A percentile compares a stretch with the other conserved stretches of the same genome.
Evolutionary conservation across 306 rosid species (phyloP).

Genomic region (Begonia fuchsioides): DNA sequence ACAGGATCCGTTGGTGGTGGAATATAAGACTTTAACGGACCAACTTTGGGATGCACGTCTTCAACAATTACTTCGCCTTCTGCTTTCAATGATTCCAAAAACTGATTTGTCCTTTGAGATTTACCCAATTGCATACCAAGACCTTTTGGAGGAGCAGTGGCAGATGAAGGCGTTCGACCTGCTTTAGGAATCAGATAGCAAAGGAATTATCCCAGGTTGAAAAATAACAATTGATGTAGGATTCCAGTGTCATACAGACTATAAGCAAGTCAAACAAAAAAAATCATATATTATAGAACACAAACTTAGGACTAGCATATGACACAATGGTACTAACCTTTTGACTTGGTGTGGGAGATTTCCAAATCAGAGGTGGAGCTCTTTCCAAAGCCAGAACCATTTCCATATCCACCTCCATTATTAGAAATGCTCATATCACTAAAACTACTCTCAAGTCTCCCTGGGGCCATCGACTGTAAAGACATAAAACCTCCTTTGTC

Average conservation of each 20-base stretch:
- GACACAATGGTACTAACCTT: slow-evolving; percentile 36
- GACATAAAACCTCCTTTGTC: slow-evolving; percentile 87
- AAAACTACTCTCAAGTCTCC: slow-evolving; percentile 71
- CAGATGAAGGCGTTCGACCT: slow-evolving; percentile 82
- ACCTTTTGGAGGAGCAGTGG: slow-evolving; percentile 94
- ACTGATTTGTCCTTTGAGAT: slow-evolving; percentile 76
- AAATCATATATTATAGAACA: slow-evolving; percentile 1
- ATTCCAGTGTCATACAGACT: neutral
- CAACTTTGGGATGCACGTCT: slow-evolving; percentile 58
- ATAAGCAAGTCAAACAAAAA: neutral
- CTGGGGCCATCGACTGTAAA: slow-evolving; percentile 78
- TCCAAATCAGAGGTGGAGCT: slow-evolving; percentile 55
- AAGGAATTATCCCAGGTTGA: slow-evolving; percentile 5
- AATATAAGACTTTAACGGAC: slow-evolving; percentile 53
- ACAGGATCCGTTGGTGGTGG: slow-evolving; percentile 77
- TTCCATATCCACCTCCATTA: slow-evolving; percentile 81
- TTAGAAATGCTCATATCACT: slow-evolving; percentile 67
- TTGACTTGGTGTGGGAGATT: slow-evolving; percentile 59
- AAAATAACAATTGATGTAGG: neutral
- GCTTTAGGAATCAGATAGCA: slow-evolving; percentile 10
- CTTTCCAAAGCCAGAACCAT: slow-evolving; percentile 78
- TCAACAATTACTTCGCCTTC: slow-evolving; percentile 90
- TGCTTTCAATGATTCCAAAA: slow-evolving; percentile 86
- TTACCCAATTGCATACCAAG: slow-evolving; percentile 97
- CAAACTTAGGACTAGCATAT: neutral